Conservation (phyloP, 2,329 filamentous ascomycete species). For the Penicillium griseofulvum region DNA sequence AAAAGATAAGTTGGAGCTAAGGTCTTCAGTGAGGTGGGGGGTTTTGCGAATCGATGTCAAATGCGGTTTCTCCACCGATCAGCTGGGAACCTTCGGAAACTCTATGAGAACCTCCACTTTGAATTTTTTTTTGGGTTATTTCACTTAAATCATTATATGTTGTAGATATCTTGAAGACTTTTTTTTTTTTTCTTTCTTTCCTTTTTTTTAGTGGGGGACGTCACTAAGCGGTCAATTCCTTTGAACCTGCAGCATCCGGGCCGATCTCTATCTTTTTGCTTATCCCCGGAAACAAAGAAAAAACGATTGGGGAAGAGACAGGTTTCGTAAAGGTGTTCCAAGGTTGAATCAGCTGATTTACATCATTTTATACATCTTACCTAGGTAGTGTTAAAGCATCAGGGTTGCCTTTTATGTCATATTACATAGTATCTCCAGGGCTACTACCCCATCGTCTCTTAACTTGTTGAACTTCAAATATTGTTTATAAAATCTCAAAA, state of each 20-base stretch:
- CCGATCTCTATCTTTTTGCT: background rate
- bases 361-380: background rate
- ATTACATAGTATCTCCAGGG: background rate
- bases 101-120: slow-evolving; percentile 20
- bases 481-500: background rate
- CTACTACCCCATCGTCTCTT: background rate
- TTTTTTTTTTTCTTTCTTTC: background rate
- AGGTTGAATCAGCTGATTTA: background rate
- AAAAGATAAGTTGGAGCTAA: slow-evolving; percentile 16
- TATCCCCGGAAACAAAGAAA: slow-evolving; percentile 5
- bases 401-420: background rate
- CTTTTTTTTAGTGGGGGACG: background rate
- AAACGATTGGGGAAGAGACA: background rate
- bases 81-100: slow-evolving; percentile 28
- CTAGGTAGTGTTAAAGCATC: background rate
- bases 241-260: slow-evolving; percentile 8
- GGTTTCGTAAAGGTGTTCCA: background rate
- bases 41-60: slow-evolving; percentile 34
- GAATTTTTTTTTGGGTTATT: background rate
- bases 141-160: no score
- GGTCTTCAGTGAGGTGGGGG: slow-evolving; percentile 23
- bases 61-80: slow-evolving; percentile 34
- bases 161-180: background rate
- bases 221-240: slow-evolving; percentile 11
- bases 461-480: background rate